Conservation (phyloP, 164 flowering plant species). For the Annona squamosa region DNA sequence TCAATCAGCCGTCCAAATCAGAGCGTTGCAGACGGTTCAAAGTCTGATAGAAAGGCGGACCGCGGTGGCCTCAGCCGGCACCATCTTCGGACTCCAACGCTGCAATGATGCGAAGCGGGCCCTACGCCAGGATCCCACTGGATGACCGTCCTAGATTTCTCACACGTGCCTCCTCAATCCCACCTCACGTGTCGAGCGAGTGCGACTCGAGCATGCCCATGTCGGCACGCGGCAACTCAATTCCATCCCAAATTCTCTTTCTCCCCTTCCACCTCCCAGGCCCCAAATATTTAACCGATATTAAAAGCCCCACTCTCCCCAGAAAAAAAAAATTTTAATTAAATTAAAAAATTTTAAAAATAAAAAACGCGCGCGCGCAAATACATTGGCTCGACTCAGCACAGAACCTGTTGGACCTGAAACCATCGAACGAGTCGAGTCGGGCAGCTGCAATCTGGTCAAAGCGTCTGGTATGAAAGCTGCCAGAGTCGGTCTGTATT, state of each 20-base stretch:
- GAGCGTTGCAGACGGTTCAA: too few species aligned
- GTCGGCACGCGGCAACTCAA: constrained; percentile 1
- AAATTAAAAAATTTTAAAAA: too few species aligned
- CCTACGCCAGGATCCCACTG: too few species aligned
- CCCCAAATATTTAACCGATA: neutral
- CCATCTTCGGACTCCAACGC: too few species aligned
- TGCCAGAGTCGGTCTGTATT: neutral
- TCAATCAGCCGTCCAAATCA: too few species aligned
- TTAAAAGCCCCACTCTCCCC: too few species aligned
- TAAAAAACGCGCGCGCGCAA: neutral
- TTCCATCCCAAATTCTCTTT: constrained; percentile 2
- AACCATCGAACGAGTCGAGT: neutral
- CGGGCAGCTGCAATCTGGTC: neutral
- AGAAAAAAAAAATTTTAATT: too few species aligned
- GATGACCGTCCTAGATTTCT: neutral
- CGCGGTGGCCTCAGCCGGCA: too few species aligned
- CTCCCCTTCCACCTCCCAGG: neutral
- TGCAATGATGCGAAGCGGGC: too few species aligned
- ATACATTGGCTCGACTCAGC: neutral
- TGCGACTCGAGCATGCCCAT: neutral
- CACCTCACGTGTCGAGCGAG: neutral
- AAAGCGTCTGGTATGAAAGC: neutral
- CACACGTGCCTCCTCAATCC: neutral
- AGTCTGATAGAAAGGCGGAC: too few species aligned
- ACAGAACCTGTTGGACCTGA: neutral